These are phyloP conservation scores for Peronosclerospora sorghi DNA, from an alignment of 352 stramenopile species.

Conservation along the genomic window DNA sequence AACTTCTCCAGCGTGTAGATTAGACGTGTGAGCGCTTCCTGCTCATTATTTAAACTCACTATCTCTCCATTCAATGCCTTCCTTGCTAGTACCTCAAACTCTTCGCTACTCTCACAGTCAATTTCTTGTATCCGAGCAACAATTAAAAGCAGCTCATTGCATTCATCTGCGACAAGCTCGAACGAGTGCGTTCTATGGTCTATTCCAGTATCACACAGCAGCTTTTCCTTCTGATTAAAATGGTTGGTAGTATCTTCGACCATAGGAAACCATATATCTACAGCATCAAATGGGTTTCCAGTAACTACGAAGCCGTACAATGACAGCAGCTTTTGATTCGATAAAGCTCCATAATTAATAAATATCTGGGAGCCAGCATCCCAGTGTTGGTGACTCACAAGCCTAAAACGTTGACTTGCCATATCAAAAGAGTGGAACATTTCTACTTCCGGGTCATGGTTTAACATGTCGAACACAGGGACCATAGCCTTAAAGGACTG, in stretches of 20 bases:
- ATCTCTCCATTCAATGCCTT: constrained; percentile 46
- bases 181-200: constrained; percentile 50
- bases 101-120: constrained; percentile 28
- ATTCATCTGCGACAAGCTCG: constrained; percentile 47
- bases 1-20: constrained; percentile 57
- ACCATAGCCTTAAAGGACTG: constrained; percentile 66
- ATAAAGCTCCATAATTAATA: constrained; percentile 73
- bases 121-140: constrained; percentile 55
- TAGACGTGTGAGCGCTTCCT: constrained; percentile 32
- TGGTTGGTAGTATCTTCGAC: constrained; percentile 28
- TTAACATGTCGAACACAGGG: constrained; percentile 82
- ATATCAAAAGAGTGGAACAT: constrained; percentile 63
- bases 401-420: constrained; percentile 35
- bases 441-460: constrained; percentile 65
- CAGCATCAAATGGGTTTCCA: constrained; percentile 52
- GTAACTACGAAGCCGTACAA: constrained; percentile 73
- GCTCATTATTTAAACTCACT: constrained; percentile 44
- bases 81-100: constrained; percentile 25
- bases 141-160: constrained; percentile 59
- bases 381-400: constrained; percentile 70
- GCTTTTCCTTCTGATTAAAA: constrained; percentile 33
- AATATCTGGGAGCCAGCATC: constrained; percentile 57
- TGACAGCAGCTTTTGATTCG: constrained; percentile 73
- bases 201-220: constrained; percentile 39
- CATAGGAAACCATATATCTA: constrained; percentile 72